Conservation (phyloP, 805 yeast species). For the Candida incommunis region DNA sequence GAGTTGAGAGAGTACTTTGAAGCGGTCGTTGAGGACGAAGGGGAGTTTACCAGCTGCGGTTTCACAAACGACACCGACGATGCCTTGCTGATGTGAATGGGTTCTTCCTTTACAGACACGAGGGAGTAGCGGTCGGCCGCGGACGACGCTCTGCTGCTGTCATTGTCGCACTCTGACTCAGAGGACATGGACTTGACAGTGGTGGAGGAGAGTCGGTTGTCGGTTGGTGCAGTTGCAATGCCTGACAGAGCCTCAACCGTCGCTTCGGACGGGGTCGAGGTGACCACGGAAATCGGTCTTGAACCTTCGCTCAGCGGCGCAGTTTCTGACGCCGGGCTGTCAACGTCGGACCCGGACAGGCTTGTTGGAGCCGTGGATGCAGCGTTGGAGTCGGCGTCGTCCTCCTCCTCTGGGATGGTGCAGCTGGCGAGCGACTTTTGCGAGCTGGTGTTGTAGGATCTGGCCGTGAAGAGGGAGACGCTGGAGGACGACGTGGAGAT, state of each 20-base stretch:
- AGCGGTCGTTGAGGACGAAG: neutral
- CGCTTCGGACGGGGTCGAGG: neutral
- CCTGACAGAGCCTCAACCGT: neutral
- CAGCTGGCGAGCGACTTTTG: neutral
- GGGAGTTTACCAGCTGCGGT: slow-evolving; percentile 1
- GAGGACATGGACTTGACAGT: neutral
- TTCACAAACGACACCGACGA: neutral
- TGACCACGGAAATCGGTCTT: neutral
- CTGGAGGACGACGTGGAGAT: neutral
- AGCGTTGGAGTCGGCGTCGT: neutral
- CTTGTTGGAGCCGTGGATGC: neutral
- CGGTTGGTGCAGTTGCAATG: neutral
- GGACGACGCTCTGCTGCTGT: neutral
- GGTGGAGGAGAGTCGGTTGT: neutral
- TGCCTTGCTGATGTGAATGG: neutral
- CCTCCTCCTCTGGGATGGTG: neutral
- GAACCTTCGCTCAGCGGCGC: neutral
- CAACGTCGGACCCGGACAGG: neutral
- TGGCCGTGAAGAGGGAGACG: neutral
- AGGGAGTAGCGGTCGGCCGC: neutral
- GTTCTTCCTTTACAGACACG: neutral
- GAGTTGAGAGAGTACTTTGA: neutral
- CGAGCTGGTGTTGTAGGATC: neutral
- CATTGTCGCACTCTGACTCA: neutral
- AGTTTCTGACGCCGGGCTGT: neutral